Conservation (phyloP, 495 filamentous ascomycete genomes). For the Penicillium coprophilum region DNA sequence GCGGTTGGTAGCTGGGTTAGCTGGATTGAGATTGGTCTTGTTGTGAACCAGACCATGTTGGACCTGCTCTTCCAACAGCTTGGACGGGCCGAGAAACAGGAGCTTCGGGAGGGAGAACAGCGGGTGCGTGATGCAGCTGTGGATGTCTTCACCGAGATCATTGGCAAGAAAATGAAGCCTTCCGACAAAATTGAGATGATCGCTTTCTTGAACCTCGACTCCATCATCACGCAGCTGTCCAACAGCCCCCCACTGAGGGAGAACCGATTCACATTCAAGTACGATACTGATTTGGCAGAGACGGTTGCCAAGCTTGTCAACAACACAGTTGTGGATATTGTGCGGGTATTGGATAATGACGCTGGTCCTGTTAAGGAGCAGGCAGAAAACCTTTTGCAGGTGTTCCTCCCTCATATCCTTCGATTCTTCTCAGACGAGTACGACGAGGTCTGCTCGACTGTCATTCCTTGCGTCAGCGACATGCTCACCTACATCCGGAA, state of each 20-base stretch:
- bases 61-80: slow-evolving; percentile 78
- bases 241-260: slow-evolving; percentile 74
- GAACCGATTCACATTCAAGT: slow-evolving; percentile 73
- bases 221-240: slow-evolving; percentile 78
- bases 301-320: slow-evolving; percentile 96
- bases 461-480: slow-evolving; percentile 88
- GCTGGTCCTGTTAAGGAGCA: slow-evolving; percentile 53
- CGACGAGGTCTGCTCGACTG: slow-evolving; percentile 93
- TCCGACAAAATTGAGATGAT: slow-evolving; percentile 93
- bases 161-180: slow-evolving; percentile 95
- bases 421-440: slow-evolving; percentile 97
- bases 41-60: slow-evolving; percentile 85
- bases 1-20: slow-evolving; percentile 92
- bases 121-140: slow-evolving; percentile 83
- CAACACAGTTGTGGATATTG: slow-evolving; percentile 78
- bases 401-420: slow-evolving; percentile 80
- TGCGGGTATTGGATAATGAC: slow-evolving; percentile 68
- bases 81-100: slow-evolving; percentile 55
- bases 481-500: slow-evolving; percentile 85
- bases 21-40: slow-evolving; percentile 94
- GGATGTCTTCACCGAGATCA: slow-evolving; percentile 90
- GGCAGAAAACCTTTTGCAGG: slow-evolving; percentile 73
- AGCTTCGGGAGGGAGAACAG: slow-evolving; percentile 57
- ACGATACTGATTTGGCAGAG: slow-evolving; percentile 93
- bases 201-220: slow-evolving; percentile 77